Conservation (phyloP, 805 yeast genomes). For the Hyphopichia homilentoma region DNA sequence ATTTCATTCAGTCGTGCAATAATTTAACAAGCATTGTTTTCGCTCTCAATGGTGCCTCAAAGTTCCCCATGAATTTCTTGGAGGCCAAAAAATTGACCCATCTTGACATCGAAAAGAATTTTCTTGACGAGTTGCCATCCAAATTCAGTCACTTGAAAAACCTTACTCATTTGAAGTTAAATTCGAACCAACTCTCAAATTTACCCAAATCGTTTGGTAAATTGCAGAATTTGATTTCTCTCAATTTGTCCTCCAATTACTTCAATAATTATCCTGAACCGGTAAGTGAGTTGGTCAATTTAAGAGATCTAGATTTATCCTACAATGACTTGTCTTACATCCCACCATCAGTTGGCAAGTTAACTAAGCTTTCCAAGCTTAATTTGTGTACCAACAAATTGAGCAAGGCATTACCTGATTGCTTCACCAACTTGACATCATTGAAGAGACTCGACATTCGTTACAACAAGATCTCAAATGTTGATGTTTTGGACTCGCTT, state of each 20-base stretch:
- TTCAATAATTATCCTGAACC: slow-evolving; percentile 62
- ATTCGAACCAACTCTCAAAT: slow-evolving; percentile 66
- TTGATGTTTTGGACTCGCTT: slow-evolving; percentile 53
- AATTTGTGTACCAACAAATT: slow-evolving; percentile 74
- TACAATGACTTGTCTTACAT: slow-evolving; percentile 66
- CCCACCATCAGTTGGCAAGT: slow-evolving; percentile 58
- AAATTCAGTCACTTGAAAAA: slow-evolving; percentile 51
- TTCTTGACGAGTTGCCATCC: slow-evolving; percentile 59
- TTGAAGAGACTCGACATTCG: slow-evolving; percentile 74
- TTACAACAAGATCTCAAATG: slow-evolving; percentile 57
- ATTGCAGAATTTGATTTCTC: slow-evolving; percentile 48
- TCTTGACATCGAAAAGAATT: slow-evolving; percentile 75
- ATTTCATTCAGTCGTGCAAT: slow-evolving; percentile 79
- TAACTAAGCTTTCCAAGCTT: slow-evolving; percentile 62
- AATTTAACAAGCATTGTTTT: slow-evolving; percentile 65
- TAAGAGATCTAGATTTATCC: slow-evolving; percentile 72
- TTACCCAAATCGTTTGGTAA: slow-evolving; percentile 62
- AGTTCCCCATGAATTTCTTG: slow-evolving; percentile 69
- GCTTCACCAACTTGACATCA: slow-evolving; percentile 48
- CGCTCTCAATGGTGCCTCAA: slow-evolving; percentile 67
- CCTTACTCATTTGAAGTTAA: slow-evolving; percentile 58
- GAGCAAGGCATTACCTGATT: slow-evolving; percentile 46
- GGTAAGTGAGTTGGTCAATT: slow-evolving; percentile 53
- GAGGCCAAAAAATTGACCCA: slow-evolving; percentile 64
- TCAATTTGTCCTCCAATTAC: slow-evolving; percentile 79